Conservation (phyloP, 2,329 filamentous ascomycete genomes). For the Sodiomyces alkalinus region DNA sequence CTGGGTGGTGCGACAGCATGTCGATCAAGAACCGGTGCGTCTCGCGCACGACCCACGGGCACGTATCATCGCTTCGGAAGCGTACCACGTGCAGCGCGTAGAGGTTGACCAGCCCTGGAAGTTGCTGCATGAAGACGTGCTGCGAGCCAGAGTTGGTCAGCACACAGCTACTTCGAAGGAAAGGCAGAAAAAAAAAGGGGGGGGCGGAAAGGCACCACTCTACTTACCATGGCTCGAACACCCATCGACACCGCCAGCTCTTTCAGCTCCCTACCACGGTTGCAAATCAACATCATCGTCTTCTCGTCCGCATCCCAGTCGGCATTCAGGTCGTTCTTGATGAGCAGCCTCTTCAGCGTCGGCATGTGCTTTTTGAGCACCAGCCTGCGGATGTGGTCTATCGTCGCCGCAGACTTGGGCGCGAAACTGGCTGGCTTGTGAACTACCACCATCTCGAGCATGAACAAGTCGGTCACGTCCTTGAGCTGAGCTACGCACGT, state of each 20-base stretch:
- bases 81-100: slow-evolving; percentile 39
- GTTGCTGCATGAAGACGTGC: slow-evolving; percentile 42
- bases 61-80: slow-evolving; percentile 40
- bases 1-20: slow-evolving; percentile 36
- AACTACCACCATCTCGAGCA: slow-evolving; percentile 38
- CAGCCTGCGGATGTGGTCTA: slow-evolving; percentile 41
- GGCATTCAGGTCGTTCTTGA: slow-evolving; percentile 37
- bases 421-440: slow-evolving; percentile 38
- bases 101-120: slow-evolving; percentile 30
- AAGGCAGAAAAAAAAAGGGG: background rate
- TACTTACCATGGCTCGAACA: slow-evolving; percentile 36
- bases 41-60: slow-evolving; percentile 40
- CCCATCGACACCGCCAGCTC: slow-evolving; percentile 42
- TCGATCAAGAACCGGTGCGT: slow-evolving; percentile 44
- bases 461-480: slow-evolving; percentile 40
- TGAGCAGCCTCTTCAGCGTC: slow-evolving; percentile 39
- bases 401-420: slow-evolving; percentile 30
- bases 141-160: slow-evolving; percentile 12
- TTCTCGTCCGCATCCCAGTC: slow-evolving; percentile 44
- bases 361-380: slow-evolving; percentile 42
- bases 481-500: slow-evolving; percentile 35
- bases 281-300: slow-evolving; percentile 37
- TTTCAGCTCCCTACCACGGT: slow-evolving; percentile 29
- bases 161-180: background rate
- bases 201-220: background rate